Base-by-base conservation (phyloP, 306 rosid species). In the Datisca glomerata region DNA sequence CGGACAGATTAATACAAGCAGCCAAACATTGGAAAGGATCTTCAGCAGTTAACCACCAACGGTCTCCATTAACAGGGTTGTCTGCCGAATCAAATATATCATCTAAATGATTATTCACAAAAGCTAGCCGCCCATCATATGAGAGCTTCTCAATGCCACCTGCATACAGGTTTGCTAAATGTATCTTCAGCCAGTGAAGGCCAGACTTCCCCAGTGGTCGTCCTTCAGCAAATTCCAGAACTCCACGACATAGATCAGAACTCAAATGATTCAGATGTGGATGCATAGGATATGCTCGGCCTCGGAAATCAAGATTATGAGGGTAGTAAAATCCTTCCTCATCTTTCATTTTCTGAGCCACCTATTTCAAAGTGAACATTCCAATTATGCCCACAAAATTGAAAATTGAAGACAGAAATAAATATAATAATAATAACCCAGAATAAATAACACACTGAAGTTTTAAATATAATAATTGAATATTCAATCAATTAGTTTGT, bases 201-300 rank as follows among this genome's bases (percentile, higher is more conserved):
- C 95, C 95, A 61, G 93, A 76, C 45, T 70, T 76, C 33, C 95
- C 95, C 24, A 84, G 44, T 5, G 76, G 79, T 47, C 84, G 72
- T 53, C 95, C 93, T 69, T 79, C 95, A 13, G 86, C 74, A 63
- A 79, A 84, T 53, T 79, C 93, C 39, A 84, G 93, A 12, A 84
- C 55, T 46, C 93, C 95, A 47, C 95, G 77, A 65, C 93, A 84
- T 11, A 84, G 86, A 63, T 84, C 95, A 42, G 95, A 84, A 56
- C 86, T 78, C 66, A 79, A 73, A 63, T 84, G 95, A 68, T 79
- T 84, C 59, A 79, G 59, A 73, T 84, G 86, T 21, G 95, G 82
- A 64, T 84, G 95, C 95, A 84, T 84, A 21, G 95, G 95, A 55
- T 84, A 84, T 40, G 95, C 95, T 66, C 93, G 68, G 36, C 95